phyloP scores from a whole-genome alignment of 2,329 filamentous ascomycete species.

The Diaporthe sp. region DNA sequence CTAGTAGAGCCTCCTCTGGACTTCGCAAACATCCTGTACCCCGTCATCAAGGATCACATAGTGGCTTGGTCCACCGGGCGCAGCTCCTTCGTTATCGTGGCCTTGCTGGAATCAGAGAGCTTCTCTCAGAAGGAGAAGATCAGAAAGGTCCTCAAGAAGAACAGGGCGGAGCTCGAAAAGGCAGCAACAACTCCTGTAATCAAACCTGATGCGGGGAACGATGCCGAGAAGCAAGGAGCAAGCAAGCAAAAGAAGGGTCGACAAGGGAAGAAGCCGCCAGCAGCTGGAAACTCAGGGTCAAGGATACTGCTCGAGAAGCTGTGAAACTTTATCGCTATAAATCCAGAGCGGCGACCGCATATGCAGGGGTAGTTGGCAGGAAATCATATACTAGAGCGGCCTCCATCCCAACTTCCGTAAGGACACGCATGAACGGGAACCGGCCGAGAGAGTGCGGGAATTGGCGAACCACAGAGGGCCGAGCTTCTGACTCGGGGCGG shows the following conservation, averaged over 20 bases:
- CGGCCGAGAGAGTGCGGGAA: slow-evolving; percentile 15
- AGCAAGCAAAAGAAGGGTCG: slow-evolving; percentile 60
- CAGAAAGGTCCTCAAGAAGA: slow-evolving; percentile 78
- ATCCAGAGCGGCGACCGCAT: slow-evolving; percentile 4
- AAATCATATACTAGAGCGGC: slow-evolving; percentile 26
- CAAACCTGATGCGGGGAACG: slow-evolving; percentile 57
- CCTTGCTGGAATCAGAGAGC: slow-evolving; percentile 80
- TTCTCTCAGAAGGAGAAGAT: slow-evolving; percentile 78
- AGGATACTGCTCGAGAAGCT: slow-evolving; percentile 73
- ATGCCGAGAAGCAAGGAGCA: slow-evolving; percentile 61
- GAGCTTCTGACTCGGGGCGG: slow-evolving; percentile 16
- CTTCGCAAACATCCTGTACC: slow-evolving; percentile 87
- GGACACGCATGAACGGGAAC: slow-evolving; percentile 12
- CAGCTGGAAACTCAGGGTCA: slow-evolving; percentile 73
- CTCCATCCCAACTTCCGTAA: not conserved
- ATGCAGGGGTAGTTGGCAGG: slow-evolving; percentile 29
- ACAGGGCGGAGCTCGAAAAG: slow-evolving; percentile 78
- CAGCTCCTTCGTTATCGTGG: slow-evolving; percentile 88
- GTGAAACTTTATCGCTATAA: slow-evolving; percentile 44
- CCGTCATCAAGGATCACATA: slow-evolving; percentile 80
- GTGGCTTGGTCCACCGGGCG: slow-evolving; percentile 88
- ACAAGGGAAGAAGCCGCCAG: slow-evolving; percentile 54
- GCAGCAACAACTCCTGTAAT: slow-evolving; percentile 72
- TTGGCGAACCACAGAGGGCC: slow-evolving; percentile 13
- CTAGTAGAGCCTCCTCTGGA: slow-evolving; percentile 81